Evolutionary conservation across 345 rosid species (phyloP), one percentile per base, ranked within the genome.

Genomic region (Dipteronia dyeriana): DNA sequence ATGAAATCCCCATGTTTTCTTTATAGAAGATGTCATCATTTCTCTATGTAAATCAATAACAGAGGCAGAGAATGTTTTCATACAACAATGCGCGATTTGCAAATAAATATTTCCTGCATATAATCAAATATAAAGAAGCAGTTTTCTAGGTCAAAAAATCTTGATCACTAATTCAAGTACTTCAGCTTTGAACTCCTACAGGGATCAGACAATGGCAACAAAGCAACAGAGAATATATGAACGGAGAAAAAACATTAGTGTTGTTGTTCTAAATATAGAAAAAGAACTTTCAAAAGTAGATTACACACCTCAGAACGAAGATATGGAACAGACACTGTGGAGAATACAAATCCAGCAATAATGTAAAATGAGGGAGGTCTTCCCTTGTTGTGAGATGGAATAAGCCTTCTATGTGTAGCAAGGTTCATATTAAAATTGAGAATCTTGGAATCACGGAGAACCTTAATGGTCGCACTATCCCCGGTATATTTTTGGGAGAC

Each of bases 401-500:
- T 76, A 43, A 91, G 90, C 82, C 87, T 83, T 73, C 82, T 85
- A 71, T 88, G 95, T 16, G 89, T 82, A 3, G 82, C 78, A 82
- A 91, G 95, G 79, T 89, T 83, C 67, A 91, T 85, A 76, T 83
- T 86, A 79, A 88, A 91, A 66, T 88, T 85, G 56, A 88, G 83
- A 73, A 79, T 83, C 79, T 84, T 72, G 38, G 91, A 86, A 75
- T 84, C 73, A 9, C 95, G 89, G 17, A 91, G 88, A 69, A 91
- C 91, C 84, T 86, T 84, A 25, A 91, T 84, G 4, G 74, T 38
- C 31, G 92, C 91, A 70, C 70, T 84, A 73, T 91, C 92, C 62
- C 91, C 92, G 23, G 88, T 75, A 76, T 91, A 91, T 65, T 91
- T 89, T 69, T 91, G 95, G 29, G 95, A 85, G 34, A 91, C 86